Conservation (phyloP, 495 filamentous ascomycete genomes). For the Bombardia bombarda region DNA sequence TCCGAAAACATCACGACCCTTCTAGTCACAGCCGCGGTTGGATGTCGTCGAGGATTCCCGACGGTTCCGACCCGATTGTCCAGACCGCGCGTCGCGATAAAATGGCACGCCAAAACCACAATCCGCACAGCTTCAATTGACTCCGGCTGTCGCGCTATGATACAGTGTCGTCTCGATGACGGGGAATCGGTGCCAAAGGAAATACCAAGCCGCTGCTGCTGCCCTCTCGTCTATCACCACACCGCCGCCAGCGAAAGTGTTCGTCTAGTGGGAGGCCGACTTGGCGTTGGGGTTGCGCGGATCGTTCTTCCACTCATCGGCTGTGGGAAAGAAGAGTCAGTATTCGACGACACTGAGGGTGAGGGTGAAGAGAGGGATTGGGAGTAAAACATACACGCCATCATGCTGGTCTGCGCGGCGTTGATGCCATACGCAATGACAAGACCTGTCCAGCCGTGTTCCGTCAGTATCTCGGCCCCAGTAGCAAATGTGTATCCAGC, state of each 20-base stretch:
- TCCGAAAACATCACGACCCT: neutral
- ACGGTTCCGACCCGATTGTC: neutral
- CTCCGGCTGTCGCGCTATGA: constrained; percentile 22
- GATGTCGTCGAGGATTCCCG: too few relatives aligned
- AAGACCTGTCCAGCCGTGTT: constrained; percentile 43
- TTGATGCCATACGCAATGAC: constrained; percentile 86
- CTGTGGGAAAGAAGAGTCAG: constrained; percentile 35
- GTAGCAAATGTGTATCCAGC: too few relatives aligned
- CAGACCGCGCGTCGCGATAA: neutral
- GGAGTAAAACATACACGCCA: constrained; percentile 56
- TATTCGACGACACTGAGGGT: neutral
- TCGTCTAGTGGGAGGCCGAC: constrained; percentile 37
- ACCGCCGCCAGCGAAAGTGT: constrained; percentile 1
- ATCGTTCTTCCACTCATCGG: constrained; percentile 91
- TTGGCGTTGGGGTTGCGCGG: constrained; percentile 76
- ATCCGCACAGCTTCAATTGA: constrained; percentile 23
- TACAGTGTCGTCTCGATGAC: constrained; percentile 17
- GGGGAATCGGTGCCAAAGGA: constrained; percentile 12
- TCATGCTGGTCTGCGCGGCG: constrained; percentile 60
- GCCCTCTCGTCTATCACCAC: constrained; percentile 9
- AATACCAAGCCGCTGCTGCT: constrained; percentile 5
- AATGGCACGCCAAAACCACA: neutral
- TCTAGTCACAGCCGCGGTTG: neutral
- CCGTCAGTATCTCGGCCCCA: too few relatives aligned
- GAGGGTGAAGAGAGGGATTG: neutral